Evolutionary conservation across 1,139 yeast genomes (phyloP), one percentile per base, ranked within the genome.

Genomic region (Wickerhamomyces sp.): DNA sequence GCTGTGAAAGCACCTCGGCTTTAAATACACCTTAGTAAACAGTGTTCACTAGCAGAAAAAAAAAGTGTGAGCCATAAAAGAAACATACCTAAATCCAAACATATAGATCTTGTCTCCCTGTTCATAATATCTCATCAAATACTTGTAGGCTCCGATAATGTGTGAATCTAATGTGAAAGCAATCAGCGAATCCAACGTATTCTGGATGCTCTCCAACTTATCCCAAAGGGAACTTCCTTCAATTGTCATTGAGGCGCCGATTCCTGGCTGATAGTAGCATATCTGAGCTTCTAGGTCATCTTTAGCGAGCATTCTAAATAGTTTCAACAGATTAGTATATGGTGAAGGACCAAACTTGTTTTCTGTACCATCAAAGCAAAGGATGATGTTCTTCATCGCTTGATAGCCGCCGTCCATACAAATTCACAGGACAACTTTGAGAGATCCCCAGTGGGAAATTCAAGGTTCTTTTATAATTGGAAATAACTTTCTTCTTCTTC

Each of bases 1-100:
- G 83, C 84, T 4, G 75, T 66, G 51, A 76, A 78, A 5, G 84
- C 79, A 8, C 86, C 86, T 28, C 86, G 63, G 38, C 84, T 72
- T 40, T 4, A 32, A 10, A 24, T n/a, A n/a, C n/a, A n/a, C n/a
- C n/a, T n/a, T n/a, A n/a, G n/a, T n/a, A n/a, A n/a, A n/a, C n/a
- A n/a, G n/a, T n/a, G n/a, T n/a, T n/a, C n/a, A n/a, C n/a, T n/a
- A n/a, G n/a, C n/a, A n/a, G n/a, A n/a, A n/a, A n/a, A n/a, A n/a
- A n/a, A n/a, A n/a, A n/a, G n/a, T n/a, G n/a, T n/a, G n/a, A n/a
- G n/a, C n/a, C n/a, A n/a, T n/a, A n/a, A n/a, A n/a, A 5, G 15
- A n/a, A 23, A 23, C 30, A 28, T 49, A 59, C 67, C 67, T 68
- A 47, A 72, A 78, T 0, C 87, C 86, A 61, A 78, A 70, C 47